Evolutionary conservation across 2,329 filamentous ascomycete species (phyloP).

Genomic region (Dactylellina sp.): DNA sequence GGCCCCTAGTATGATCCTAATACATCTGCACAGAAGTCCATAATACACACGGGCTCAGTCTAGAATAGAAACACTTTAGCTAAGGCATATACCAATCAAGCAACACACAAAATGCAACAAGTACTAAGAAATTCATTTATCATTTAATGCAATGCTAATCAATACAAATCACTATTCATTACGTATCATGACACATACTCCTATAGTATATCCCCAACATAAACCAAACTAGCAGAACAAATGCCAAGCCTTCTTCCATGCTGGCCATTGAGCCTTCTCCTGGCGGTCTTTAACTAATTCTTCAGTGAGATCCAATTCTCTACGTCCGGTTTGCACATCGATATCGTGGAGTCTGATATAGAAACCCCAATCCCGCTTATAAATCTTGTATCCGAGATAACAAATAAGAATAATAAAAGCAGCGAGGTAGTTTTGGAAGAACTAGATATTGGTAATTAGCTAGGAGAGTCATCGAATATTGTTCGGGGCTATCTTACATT

Average conservation of each 20-base stretch:
- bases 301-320: constrained; percentile 38
- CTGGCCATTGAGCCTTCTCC: constrained; percentile 33
- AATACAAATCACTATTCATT: too few relatives aligned
- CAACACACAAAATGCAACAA: too few relatives aligned
- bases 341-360: constrained; percentile 68
- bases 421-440: constrained; percentile 70
- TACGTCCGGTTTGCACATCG: constrained; percentile 74
- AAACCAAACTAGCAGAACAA: constrained; percentile 31
- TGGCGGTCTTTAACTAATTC: constrained; percentile 38
- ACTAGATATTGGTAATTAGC: constrained; percentile 59
- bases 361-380: constrained; percentile 72
- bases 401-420: constrained; percentile 69
- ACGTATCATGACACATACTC: too few relatives aligned
- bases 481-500: constrained; percentile 37
- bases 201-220: not conserved
- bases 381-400: constrained; percentile 71
- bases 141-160: too few relatives aligned
- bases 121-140: too few relatives aligned
- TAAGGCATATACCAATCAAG: too few relatives aligned
- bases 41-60: too few relatives aligned
- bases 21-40: too few relatives aligned
- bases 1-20: too few relatives aligned
- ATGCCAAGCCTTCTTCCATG: constrained; percentile 43
- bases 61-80: too few relatives aligned
- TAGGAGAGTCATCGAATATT: constrained; percentile 61